Evolutionary conservation across 441 rosid genomes (phyloP).

Genomic region (Heliophila coronopifolia): DNA sequence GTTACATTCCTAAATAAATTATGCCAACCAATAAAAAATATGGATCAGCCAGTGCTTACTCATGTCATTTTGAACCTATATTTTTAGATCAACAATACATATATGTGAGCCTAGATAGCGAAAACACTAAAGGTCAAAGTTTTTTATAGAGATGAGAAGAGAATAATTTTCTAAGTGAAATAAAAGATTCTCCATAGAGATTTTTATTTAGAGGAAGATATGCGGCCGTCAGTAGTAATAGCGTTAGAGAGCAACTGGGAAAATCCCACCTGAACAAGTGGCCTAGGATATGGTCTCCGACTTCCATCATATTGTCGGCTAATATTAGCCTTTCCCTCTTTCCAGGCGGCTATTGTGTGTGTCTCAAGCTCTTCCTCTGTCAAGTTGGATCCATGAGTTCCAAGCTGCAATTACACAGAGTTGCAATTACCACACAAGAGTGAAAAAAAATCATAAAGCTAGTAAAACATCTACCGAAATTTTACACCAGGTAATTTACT

Average conservation of each 20-base stretch:
- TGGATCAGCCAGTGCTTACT: neutral
- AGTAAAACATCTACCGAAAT: slow-evolving; percentile 11
- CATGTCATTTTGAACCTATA: neutral
- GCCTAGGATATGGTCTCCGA: slow-evolving; percentile 47
- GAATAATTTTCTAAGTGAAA: too few species aligned
- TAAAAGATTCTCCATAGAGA: neutral
- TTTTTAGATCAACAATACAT: neutral
- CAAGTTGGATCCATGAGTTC: slow-evolving; percentile 69
- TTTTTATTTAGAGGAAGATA: neutral
- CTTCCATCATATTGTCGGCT: slow-evolving; percentile 52
- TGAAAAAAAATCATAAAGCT: neutral
- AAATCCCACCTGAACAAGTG: slow-evolving; percentile 51
- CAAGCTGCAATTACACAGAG: slow-evolving; percentile 43
- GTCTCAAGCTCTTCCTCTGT: slow-evolving; percentile 80
- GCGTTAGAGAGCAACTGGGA: neutral
- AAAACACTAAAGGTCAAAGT: neutral
- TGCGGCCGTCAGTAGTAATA: slow-evolving; percentile 5
- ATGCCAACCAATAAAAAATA: slow-evolving; percentile 10
- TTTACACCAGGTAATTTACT: neutral
- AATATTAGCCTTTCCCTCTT: slow-evolving; percentile 57
- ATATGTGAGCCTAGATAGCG: slow-evolving; percentile 1
- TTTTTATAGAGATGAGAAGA: neutral
- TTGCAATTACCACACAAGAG: slow-evolving; percentile 17
- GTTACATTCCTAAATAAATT: slow-evolving; percentile 5
- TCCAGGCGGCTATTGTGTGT: slow-evolving; percentile 76